Conservation (phyloP, 1,284 basidiomycete genomes). For the Cerioporus squamosus region DNA sequence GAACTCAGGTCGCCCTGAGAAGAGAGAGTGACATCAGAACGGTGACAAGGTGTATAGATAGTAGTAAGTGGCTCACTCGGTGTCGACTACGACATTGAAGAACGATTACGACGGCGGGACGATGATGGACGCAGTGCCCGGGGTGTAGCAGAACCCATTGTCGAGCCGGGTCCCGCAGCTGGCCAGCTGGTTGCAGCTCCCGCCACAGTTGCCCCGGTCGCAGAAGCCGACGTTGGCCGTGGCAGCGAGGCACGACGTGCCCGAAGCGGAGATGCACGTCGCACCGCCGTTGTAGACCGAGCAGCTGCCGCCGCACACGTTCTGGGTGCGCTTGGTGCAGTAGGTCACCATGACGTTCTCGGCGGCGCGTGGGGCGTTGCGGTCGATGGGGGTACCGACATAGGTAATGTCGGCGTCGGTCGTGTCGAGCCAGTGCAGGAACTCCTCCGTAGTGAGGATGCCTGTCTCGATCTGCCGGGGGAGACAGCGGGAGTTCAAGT, state of each 20-base stretch:
- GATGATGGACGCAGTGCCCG: neutral
- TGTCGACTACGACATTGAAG: no score
- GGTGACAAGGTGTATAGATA: no score
- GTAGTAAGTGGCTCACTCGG: no score
- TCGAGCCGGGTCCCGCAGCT: neutral
- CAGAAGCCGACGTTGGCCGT: constrained; percentile 2
- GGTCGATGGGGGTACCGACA: neutral
- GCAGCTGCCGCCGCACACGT: neutral
- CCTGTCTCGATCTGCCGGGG: no score
- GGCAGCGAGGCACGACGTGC: neutral
- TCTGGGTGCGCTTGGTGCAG: neutral
- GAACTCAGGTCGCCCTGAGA: no score
- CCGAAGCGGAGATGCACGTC: neutral
- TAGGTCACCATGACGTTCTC: neutral
- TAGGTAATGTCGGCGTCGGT: constrained; percentile 6
- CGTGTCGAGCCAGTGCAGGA: constrained; percentile 1
- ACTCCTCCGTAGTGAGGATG: neutral
- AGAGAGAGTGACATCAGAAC: no score
- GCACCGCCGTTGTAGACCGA: neutral
- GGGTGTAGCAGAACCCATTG: neutral
- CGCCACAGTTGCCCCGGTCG: neutral
- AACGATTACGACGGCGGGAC: neutral
- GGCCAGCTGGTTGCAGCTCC: neutral
- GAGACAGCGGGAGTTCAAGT: no score
- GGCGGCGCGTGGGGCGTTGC: neutral